Base-by-base conservation (phyloP, 257 asterid genomes). In the Thymus mandschuricus region DNA sequence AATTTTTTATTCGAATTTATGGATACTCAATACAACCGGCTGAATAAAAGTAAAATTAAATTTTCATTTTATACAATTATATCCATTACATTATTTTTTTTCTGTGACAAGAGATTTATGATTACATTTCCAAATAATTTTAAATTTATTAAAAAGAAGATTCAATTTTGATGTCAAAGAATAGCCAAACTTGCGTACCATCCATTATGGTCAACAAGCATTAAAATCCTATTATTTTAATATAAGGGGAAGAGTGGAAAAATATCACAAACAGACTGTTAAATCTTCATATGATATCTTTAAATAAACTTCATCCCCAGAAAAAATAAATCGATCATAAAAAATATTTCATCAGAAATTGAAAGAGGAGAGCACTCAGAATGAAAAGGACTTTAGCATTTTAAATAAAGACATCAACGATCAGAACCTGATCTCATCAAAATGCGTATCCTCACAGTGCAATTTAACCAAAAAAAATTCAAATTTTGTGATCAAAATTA, bases 121-220 rank as follows among this genome's bases (percentile, higher is more conserved):
- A 21, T 21, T 21, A 21, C 21, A 21, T 21, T 21, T 21, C 21
- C 0, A 0, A 21, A 13, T 48, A 1, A 3, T 49, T 49, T 13
- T 3, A 21, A 21, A n/a, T n/a, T n/a, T n/a, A n/a, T n/a, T n/a
- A n/a, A 21, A 21, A 21, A 21, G 21, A 21, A 21, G 21, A 21
- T 0, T 21, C 0, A 21, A 21, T 21, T 21, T 21, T 21, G 21
- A 51, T 55, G 38, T 55, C 43, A 74, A 70, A 79, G 72, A 87
- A 85, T 81, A 81, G 82, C 92, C 91, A 86, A 89, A 86, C 92
- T 82, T 78, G 84, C 75, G 79, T 78, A 21, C 85, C 85, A 86
- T 33, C 44, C 12, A 41, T 10, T 67, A 68, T 46, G 81, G 81
- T 27, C 71, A 33, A 76, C 90, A 81, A 78, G 89, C 86, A 89